A percentile compares a stretch with the other conserved stretches of the same genome.
Evolutionary conservation across 1,139 yeast species (phyloP).

Genomic region (Wickerhamomyces sp.): DNA sequence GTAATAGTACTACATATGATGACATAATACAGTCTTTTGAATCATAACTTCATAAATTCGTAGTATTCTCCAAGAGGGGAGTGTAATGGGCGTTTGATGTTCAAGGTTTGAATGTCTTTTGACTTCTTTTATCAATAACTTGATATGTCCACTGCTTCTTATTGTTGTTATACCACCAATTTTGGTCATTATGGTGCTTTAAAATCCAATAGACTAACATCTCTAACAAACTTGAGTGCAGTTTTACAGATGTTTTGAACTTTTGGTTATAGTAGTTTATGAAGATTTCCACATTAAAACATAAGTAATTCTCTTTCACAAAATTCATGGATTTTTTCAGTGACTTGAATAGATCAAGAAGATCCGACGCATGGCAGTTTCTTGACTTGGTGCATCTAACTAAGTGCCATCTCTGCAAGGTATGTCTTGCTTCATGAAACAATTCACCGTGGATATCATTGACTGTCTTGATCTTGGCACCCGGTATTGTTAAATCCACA

Average conservation of each 20-base stretch:
- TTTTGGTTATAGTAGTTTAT: background rate
- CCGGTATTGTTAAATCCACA: constrained; percentile 12
- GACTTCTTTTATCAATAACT: background rate
- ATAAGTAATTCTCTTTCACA: background rate
- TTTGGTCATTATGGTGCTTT: background rate
- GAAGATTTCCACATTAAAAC: background rate
- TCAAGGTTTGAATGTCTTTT: no score
- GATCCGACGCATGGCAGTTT: constrained; percentile 4
- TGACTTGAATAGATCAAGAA: constrained; percentile 3
- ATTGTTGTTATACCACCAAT: background rate
- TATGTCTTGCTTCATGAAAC: constrained; percentile 34
- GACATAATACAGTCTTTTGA: no score
- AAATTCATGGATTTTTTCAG: background rate
- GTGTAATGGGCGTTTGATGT: no score
- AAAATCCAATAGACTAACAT: background rate
- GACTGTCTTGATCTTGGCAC: constrained; percentile 14
- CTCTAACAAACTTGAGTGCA: background rate
- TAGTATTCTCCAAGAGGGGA: no score
- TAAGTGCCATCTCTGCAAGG: constrained; percentile 20
- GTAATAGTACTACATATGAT: background rate
- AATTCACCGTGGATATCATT: constrained; percentile 17
- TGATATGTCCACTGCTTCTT: background rate
- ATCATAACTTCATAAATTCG: no score
- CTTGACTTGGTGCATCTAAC: constrained; percentile 12
- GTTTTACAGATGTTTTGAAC: background rate